Base-by-base conservation (phyloP, 2,329 filamentous ascomycete genomes). In the Scedosporium apiospermum region DNA sequence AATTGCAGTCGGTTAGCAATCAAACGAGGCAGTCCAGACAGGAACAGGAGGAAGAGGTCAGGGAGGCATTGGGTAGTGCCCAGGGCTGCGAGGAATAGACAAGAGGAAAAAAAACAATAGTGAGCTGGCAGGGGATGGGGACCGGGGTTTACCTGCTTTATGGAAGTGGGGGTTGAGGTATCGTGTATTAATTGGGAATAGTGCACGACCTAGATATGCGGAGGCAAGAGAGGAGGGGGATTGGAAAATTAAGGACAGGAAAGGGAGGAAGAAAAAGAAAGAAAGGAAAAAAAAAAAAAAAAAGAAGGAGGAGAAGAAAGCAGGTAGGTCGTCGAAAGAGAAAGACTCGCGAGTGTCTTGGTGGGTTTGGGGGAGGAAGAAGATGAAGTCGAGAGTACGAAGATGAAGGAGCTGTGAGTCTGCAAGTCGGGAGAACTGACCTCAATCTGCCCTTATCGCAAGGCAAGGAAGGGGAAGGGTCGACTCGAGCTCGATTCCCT, bases 161-260 rank as follows among this genome's bases (percentile, higher is more conserved):
- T 55, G 51, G 51, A 55, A 55, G 51, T 55, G 51, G 51, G 51
- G 51, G 51, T 55, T 49, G 12, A 27, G 51, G 21, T 55, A 55
- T 55, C 23, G 23, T 55, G 23, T 55, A 55, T 55, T 55, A 55
- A 55, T 55, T 21, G 51, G 51, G 51, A 55, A 55, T 55, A 55
- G 51, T 55, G 51, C 51, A 27, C 51, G 3, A 14, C 12, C 21
- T 55, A 23, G 21, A 38, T 14, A 27, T 55, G 51, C 51, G n/a
- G 44, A 49, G 51, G 51, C 21, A 23, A 55, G 23, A 55, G 12
- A 23, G 27, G 18, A 27, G 23, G 51, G 51, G 18, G 12, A 26
- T 18, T 14, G 23, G 18, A 23, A 23, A 55, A 27, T n/a, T 18
- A 49, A 49, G 44, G 44, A 23, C 6, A 21, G 14, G 9, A 49